Conservation (phyloP, 768 basidiomycete species). For the Mycena chlorophos region DNA sequence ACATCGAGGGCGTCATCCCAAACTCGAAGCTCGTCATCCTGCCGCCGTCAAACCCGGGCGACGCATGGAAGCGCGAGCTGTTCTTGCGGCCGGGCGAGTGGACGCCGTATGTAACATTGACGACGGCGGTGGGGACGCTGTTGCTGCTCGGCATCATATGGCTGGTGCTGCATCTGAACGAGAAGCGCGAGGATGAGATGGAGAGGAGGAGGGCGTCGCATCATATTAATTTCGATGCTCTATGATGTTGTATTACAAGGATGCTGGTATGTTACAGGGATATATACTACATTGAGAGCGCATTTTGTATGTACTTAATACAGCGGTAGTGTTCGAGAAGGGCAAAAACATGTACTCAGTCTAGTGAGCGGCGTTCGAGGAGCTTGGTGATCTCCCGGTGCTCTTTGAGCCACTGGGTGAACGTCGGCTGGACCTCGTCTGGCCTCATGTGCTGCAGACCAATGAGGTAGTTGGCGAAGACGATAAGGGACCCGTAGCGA, state of each 20-base stretch:
- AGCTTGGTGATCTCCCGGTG: constrained; percentile 83
- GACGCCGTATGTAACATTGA: constrained; percentile 96
- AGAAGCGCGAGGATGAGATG: constrained; percentile 95
- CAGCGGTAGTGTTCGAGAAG: neutral
- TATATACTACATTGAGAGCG: constrained; percentile 28
- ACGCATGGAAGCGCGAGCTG: constrained; percentile 82
- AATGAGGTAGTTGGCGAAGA: constrained; percentile 92
- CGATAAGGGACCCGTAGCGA: constrained; percentile 89
- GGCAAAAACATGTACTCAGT: too few relatives aligned
- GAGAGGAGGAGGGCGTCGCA: constrained; percentile 88
- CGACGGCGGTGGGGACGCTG: constrained; percentile 71
- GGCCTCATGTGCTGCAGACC: constrained; percentile 51
- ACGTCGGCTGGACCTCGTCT: constrained; percentile 48
- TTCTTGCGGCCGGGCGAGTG: constrained; percentile 94
- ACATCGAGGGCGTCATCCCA: constrained; percentile 96
- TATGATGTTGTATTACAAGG: constrained; percentile 44
- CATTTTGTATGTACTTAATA: neutral
- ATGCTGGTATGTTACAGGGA: constrained; percentile 9
- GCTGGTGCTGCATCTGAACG: constrained; percentile 83
- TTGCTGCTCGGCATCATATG: constrained; percentile 77
- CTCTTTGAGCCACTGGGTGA: constrained; percentile 81
- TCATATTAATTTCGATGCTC: constrained; percentile 95
- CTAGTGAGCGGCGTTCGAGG: constrained; percentile 66
- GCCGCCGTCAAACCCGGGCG: constrained; percentile 59
- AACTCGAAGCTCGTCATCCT: constrained; percentile 97